phyloP scores from a whole-genome alignment of 139 green algal species.

The Asterochloris sp. region DNA sequence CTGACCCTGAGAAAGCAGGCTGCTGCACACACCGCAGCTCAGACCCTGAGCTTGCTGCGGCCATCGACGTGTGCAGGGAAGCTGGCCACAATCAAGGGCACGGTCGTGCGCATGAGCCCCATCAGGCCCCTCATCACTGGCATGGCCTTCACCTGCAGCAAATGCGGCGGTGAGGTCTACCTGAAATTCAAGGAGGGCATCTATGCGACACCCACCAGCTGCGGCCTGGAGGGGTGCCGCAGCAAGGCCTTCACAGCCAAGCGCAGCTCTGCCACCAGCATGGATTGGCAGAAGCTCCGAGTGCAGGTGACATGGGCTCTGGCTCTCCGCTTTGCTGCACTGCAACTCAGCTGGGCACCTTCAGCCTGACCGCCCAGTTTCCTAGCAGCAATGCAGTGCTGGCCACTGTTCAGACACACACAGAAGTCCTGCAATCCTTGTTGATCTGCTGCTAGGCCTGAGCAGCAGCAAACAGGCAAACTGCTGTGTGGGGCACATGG shows the following conservation, averaged over 20 bases:
- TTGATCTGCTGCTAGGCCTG: too few species aligned
- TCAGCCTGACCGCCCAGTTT: neutral
- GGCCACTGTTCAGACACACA: too few species aligned
- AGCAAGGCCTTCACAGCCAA: constrained; percentile 60
- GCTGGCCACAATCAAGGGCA: constrained; percentile 76
- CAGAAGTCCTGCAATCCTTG: too few species aligned
- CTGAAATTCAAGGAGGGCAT: constrained; percentile 57
- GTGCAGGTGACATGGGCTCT: constrained; percentile 40
- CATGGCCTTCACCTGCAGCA: constrained; percentile 78
- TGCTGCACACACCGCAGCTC: neutral
- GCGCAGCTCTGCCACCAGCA: constrained; percentile 38
- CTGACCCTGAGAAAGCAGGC: neutral
- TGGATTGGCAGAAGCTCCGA: constrained; percentile 83
- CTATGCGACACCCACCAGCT: constrained; percentile 55
- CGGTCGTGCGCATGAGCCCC: constrained; percentile 64
- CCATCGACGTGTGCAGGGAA: constrained; percentile 38
- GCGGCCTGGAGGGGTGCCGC: constrained; percentile 60
- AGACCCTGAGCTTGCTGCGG: neutral
- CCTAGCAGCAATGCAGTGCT: too few species aligned
- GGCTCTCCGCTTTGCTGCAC: neutral
- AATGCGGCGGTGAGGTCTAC: constrained; percentile 47
- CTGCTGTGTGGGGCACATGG: neutral
- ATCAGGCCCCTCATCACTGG: constrained; percentile 57
- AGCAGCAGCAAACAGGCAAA: neutral
- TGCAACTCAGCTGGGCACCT: neutral